phyloP scores from a whole-genome alignment of 352 stramenopile genomes.

The Aphanomyces stellatus region DNA sequence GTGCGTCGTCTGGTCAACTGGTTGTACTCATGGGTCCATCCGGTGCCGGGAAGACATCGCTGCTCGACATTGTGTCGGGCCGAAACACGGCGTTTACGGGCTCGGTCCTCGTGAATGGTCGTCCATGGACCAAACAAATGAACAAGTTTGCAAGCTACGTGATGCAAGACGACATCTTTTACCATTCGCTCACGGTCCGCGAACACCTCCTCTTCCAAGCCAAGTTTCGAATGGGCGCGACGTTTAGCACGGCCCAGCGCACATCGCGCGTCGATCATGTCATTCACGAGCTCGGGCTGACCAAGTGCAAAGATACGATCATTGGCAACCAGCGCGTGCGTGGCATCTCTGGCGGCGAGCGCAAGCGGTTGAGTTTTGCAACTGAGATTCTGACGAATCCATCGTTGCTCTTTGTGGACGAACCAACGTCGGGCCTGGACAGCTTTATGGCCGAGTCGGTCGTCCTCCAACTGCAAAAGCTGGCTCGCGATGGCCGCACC shows the following conservation, averaged over 20 bases:
- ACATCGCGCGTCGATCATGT: constrained; percentile 39
- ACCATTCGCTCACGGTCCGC: constrained; percentile 79
- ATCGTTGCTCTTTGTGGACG: constrained; percentile 76
- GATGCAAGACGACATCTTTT: constrained; percentile 85
- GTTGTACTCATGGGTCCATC: constrained; percentile 60
- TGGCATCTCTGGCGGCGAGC: constrained; percentile 66
- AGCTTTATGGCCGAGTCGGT: constrained; percentile 45
- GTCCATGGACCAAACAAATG: constrained; percentile 26
- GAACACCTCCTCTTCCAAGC: constrained; percentile 84
- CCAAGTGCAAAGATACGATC: constrained; percentile 39
- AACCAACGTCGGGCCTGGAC: constrained; percentile 64
- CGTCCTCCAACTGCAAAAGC: constrained; percentile 41
- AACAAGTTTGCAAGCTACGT: constrained; percentile 51
- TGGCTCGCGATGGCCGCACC: constrained; percentile 75
- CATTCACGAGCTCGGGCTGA: constrained; percentile 48
- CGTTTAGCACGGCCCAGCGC: constrained; percentile 8
- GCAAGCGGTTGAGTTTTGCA: constrained; percentile 73
- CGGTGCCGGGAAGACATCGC: constrained; percentile 84
- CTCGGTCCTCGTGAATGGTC: constrained; percentile 51
- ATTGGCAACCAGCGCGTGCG: constrained; percentile 33
- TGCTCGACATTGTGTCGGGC: constrained; percentile 91
- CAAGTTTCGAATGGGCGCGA: constrained; percentile 52
- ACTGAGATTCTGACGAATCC: constrained; percentile 73
- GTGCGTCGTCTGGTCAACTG: constrained; percentile 37
- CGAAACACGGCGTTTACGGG: constrained; percentile 70